A percentile compares a stretch with the other conserved stretches of the same genome.
phyloP scores from a whole-genome alignment of 2,329 filamentous ascomycete genomes.

The Penicillium hesseltinei region DNA sequence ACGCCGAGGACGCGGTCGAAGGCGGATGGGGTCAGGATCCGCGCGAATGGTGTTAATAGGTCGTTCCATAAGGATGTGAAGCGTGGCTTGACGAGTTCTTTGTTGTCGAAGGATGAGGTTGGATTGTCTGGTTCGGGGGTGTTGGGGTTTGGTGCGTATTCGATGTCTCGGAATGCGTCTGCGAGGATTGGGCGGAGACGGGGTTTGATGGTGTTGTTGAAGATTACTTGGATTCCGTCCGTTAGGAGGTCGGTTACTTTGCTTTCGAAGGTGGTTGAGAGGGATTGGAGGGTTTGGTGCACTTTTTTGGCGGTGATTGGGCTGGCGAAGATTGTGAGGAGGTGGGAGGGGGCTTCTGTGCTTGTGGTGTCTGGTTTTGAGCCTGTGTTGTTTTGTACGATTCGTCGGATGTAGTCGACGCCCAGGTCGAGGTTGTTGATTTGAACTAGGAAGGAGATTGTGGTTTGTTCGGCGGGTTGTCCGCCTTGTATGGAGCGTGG shows the following conservation, averaged over 20 bases:
- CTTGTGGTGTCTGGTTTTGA: slow-evolving; percentile 22
- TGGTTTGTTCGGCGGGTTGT: slow-evolving; percentile 81
- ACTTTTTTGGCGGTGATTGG: slow-evolving; percentile 71
- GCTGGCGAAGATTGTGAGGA: slow-evolving; percentile 74
- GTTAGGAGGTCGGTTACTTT: slow-evolving; percentile 80
- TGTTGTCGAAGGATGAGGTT: slow-evolving; percentile 46
- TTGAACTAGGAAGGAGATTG: slow-evolving; percentile 84
- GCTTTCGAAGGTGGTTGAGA: slow-evolving; percentile 69
- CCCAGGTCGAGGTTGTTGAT: slow-evolving; percentile 95
- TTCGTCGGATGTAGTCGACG: slow-evolving; percentile 84
- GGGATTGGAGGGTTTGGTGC: slow-evolving; percentile 62
- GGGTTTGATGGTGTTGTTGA: slow-evolving; percentile 80
- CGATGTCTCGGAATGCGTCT: slow-evolving; percentile 87
- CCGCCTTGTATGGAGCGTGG: slow-evolving; percentile 76
- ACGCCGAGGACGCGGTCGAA: slow-evolving; percentile 73
- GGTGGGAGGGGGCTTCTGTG: slow-evolving; percentile 29
- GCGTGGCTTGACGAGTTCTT: slow-evolving; percentile 68
- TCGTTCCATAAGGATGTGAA: slow-evolving; percentile 86
- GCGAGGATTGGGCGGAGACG: slow-evolving; percentile 79
- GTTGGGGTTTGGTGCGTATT: slow-evolving; percentile 71
- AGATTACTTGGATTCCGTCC: slow-evolving; percentile 82
- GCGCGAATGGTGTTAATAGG: slow-evolving; percentile 78
- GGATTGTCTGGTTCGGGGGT: slow-evolving; percentile 30
- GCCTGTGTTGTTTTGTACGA: slow-evolving; percentile 68
- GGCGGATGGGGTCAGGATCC: slow-evolving; percentile 75